A percentile compares a stretch with the other conserved stretches of the same genome.
Conservation (phyloP, 371 early-diverging fungal genomes). For the Saksenaea oblongispora region DNA sequence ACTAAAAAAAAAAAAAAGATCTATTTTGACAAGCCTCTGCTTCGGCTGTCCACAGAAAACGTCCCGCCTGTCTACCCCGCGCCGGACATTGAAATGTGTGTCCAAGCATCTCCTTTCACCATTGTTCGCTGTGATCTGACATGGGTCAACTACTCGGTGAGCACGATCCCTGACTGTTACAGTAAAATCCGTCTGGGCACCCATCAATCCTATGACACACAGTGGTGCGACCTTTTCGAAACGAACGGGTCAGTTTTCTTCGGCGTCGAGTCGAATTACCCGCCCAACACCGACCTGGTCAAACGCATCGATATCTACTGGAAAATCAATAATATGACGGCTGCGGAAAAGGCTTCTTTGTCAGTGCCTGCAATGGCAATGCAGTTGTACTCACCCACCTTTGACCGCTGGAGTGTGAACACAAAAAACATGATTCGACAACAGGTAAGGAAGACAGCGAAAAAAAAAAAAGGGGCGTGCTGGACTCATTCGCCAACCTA, state of each 20-base stretch:
- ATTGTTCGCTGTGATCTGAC: constrained; percentile 26
- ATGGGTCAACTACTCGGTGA: constrained; percentile 24
- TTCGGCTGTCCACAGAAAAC: constrained; percentile 31
- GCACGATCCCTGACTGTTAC: constrained; percentile 17
- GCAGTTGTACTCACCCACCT: constrained; percentile 30
- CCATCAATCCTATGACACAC: background rate
- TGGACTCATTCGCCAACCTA: background rate
- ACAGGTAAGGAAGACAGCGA: constrained; percentile 25
- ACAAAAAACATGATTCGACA: constrained; percentile 18
- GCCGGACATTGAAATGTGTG: constrained; percentile 44
- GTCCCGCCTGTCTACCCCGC: constrained; percentile 18
- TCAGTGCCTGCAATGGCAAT: constrained; percentile 34
- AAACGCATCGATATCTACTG: constrained; percentile 45
- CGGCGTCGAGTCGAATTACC: constrained; percentile 15
- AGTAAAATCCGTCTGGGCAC: constrained; percentile 12
- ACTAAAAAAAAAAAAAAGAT: constrained; percentile 17
- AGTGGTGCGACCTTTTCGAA: constrained; percentile 30
- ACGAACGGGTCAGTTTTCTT: constrained; percentile 22
- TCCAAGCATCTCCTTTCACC: constrained; percentile 27
- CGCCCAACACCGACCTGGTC: constrained; percentile 18
- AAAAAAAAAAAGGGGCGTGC: background rate
- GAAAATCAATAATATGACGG: constrained; percentile 25
- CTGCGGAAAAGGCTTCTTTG: constrained; percentile 16
- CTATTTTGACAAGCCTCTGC: constrained; percentile 29
- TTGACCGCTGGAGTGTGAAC: constrained; percentile 28